Conservation (phyloP, 805 yeast genomes). For the Kluyveromyces aestuarii region DNA sequence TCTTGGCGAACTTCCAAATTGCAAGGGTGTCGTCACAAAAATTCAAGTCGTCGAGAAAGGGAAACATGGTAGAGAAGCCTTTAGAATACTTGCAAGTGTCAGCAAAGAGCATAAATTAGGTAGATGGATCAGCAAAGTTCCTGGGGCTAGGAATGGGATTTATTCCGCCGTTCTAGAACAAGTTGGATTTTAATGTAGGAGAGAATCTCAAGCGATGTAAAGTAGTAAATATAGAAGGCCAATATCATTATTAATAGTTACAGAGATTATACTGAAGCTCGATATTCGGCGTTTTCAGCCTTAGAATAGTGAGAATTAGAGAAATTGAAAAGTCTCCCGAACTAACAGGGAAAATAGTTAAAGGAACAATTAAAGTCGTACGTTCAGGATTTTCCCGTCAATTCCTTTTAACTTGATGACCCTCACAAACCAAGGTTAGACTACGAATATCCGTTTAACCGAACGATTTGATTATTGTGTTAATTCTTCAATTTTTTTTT, state of each 20-base stretch:
- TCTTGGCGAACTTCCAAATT: conserved; percentile 47
- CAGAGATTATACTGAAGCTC: neutral
- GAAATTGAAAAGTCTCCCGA: neutral
- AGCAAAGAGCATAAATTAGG: conserved; percentile 86
- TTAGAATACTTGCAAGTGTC: conserved; percentile 55
- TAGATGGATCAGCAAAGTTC: conserved; percentile 62
- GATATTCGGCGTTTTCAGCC: neutral
- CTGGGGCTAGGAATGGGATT: conserved; percentile 68
- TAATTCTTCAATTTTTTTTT: too few relatives aligned
- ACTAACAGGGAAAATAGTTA: neutral
- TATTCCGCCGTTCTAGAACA: conserved; percentile 43
- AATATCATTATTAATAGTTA: neutral
- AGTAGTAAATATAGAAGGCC: neutral
- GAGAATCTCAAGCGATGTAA: conserved; percentile 2
- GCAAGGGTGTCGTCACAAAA: conserved; percentile 61
- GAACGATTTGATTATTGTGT: too few relatives aligned
- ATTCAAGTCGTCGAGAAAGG: conserved; percentile 50
- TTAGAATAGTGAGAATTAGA: conserved; percentile 1
- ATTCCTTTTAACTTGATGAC: neutral
- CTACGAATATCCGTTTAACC: too few relatives aligned
- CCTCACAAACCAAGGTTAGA: neutral
- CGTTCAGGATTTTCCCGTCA: neutral
- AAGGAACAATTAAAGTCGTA: neutral
- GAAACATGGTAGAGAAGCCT: conserved; percentile 40
- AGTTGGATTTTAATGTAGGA: conserved; percentile 19